A percentile compares a stretch with the other conserved stretches of the same genome.
phyloP scores from a whole-genome alignment of 2,329 filamentous ascomycete genomes.

The Fonsecaea erecta region DNA sequence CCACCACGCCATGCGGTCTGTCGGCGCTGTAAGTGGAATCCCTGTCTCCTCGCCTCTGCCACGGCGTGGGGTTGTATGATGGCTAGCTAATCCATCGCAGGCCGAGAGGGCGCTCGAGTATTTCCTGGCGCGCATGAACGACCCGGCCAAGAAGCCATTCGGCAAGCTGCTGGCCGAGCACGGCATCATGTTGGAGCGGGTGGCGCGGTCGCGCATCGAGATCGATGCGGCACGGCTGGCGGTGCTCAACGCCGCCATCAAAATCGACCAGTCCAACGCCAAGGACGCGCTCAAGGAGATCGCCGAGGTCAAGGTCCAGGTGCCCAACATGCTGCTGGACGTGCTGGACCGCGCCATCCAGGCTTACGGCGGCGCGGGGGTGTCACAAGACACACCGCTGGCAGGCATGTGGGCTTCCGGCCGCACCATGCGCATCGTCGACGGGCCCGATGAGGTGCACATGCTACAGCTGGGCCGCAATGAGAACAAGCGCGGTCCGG shows the following conservation, averaged over 20 bases:
- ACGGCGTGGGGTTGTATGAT: too few species aligned
- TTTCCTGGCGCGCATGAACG: constrained; percentile 93
- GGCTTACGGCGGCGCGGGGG: constrained; percentile 85
- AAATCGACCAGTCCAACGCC: constrained; percentile 86
- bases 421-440: constrained; percentile 81
- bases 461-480: constrained; percentile 63
- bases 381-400: constrained; percentile 92
- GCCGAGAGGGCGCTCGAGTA: constrained; percentile 88
- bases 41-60: not conserved
- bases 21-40: constrained; percentile 67
- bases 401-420: constrained; percentile 75
- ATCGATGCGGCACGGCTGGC: constrained; percentile 89
- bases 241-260: constrained; percentile 91
- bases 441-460: constrained; percentile 97
- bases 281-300: constrained; percentile 93
- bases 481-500: constrained; percentile 56
- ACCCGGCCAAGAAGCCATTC: constrained; percentile 87
- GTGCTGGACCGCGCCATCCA: constrained; percentile 96
- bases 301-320: constrained; percentile 90
- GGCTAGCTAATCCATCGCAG: too few species aligned
- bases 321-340: constrained; percentile 77
- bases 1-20: constrained; percentile 95
- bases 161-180: constrained; percentile 85
- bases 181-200: constrained; percentile 93
- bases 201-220: constrained; percentile 88